Evolutionary conservation across 2,329 filamentous ascomycete species (phyloP).

Genomic region (Cyanodermella asteris): DNA sequence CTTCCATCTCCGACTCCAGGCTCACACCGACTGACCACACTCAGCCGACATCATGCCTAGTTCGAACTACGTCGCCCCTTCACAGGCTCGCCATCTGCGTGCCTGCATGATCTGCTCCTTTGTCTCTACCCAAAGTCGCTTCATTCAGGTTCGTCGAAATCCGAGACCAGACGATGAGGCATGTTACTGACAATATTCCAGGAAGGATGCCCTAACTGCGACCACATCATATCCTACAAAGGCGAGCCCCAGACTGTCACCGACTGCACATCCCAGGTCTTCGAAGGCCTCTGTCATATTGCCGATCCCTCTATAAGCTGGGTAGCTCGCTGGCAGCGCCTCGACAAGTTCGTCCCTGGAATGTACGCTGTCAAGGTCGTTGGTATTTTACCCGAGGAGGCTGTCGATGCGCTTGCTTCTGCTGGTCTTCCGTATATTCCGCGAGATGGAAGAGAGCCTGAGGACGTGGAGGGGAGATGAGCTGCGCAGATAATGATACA

Average conservation of each 20-base stretch:
- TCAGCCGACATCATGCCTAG: too few relatives aligned
- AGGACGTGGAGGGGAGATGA: too few relatives aligned
- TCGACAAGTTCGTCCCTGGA: slow-evolving; percentile 71
- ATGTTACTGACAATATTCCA: too few relatives aligned
- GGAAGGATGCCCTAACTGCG: slow-evolving; percentile 90
- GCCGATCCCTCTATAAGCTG: slow-evolving; percentile 67
- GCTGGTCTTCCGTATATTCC: too few relatives aligned
- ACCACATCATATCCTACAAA: slow-evolving; percentile 67
- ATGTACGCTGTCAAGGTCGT: slow-evolving; percentile 92
- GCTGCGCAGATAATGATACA: too few relatives aligned
- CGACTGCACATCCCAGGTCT: slow-evolving; percentile 89
- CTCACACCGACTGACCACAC: too few relatives aligned
- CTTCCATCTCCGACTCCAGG: too few relatives aligned
- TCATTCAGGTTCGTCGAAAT: too few relatives aligned
- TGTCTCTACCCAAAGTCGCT: slow-evolving; percentile 58
- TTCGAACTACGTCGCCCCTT: slow-evolving; percentile 48
- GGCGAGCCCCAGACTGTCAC: slow-evolving; percentile 61
- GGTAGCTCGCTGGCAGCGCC: slow-evolving; percentile 90
- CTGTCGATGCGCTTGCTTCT: background rate
- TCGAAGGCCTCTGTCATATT: slow-evolving; percentile 75
- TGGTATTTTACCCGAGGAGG: slow-evolving; percentile 40
- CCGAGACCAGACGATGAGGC: too few relatives aligned
- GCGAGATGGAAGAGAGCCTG: too few relatives aligned
- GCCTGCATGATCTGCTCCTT: slow-evolving; percentile 98
- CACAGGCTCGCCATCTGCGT: slow-evolving; percentile 66